Base-by-base conservation (phyloP, 75 land plant species). In the Gnetum montanum region DNA sequence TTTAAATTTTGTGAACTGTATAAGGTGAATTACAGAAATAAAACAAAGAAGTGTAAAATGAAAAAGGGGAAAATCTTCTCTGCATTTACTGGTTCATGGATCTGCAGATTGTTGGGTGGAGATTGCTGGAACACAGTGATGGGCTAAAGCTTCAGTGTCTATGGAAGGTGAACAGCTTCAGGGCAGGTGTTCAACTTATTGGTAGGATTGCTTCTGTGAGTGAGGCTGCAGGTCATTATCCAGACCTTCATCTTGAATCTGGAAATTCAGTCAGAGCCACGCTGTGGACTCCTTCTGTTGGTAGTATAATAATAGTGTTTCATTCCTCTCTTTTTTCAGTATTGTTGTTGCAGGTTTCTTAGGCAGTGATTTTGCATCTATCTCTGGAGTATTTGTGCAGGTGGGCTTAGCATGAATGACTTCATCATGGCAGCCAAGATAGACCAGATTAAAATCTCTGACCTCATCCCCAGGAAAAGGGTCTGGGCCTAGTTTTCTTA, bases 361-460 rank as follows among this genome's bases (percentile, higher is more conserved):
- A n/a, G n/a, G n/a, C n/a, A n/a, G n/a, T n/a, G 0, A 44, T 1
- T 19, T n/a, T 4, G 26, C 23, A 23, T 48, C 29, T 25, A 48
- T 25, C 3, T 48, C 27, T 23, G 0, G 27, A n/a, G n/a, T 48
- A 25, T 8, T 48, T 26, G 30, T 71, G 83, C 85, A 91, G 97
- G 92, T 43, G 97, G 97, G 4, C 61, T 91, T 61, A 81, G 85
- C 43, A 67, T 75, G 66, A 91, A 91, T 67, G 93, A 91, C 57
- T 91, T 76, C 73, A 86, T 86, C 29, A 52, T 87, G 12, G 97
- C 97, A 33, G 85, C 97, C 11, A 91, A 81, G 60, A 87, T 91
- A 46, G 97, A 91, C 54, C 48, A 64, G 60, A 58, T 91, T 28
- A 77, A 72, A 33, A 74, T 85, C 8, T 62, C 74, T 44, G 97